Evolutionary conservation across 2,329 filamentous ascomycete genomes (phyloP).

Genomic region (Cadophora luteo-olivacea): DNA sequence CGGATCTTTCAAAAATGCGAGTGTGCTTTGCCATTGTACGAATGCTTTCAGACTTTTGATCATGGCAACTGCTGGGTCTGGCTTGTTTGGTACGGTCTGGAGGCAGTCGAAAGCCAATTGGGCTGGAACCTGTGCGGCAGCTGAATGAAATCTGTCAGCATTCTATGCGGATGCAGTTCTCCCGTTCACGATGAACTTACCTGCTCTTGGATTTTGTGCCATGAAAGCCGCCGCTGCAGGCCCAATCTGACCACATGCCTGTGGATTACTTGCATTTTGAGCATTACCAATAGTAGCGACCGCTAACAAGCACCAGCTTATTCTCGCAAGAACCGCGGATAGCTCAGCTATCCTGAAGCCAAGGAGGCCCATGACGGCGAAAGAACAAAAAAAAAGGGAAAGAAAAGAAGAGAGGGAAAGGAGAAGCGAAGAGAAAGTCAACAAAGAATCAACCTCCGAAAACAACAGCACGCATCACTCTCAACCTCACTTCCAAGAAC

Average conservation of each 20-base stretch:
- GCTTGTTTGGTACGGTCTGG: constrained; percentile 28
- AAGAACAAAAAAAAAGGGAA: not conserved
- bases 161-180: not conserved
- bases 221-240: not conserved
- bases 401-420: not conserved
- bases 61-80: constrained; percentile 24
- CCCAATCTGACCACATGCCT: constrained; percentile 5
- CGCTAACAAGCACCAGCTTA: constrained; percentile 16
- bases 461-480: constrained; percentile 7
- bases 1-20: constrained; percentile 39
- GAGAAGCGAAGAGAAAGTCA: constrained; percentile 14
- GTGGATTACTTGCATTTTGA: constrained; percentile 7
- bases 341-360: constrained; percentile 11
- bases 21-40: constrained; percentile 31
- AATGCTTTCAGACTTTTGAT: constrained; percentile 31
- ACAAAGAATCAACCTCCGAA: not conserved
- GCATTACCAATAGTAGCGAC: constrained; percentile 9
- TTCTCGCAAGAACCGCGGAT: not conserved
- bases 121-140: not conserved
- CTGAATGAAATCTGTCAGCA: not conserved
- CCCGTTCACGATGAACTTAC: not conserved
- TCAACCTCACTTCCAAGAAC: not conserved
- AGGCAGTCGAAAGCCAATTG: constrained; percentile 32
- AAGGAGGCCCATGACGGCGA: not conserved
- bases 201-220: constrained; percentile 6